Base-by-base conservation (phyloP, 768 basidiomycete species). In the Galerina sulciceps region DNA sequence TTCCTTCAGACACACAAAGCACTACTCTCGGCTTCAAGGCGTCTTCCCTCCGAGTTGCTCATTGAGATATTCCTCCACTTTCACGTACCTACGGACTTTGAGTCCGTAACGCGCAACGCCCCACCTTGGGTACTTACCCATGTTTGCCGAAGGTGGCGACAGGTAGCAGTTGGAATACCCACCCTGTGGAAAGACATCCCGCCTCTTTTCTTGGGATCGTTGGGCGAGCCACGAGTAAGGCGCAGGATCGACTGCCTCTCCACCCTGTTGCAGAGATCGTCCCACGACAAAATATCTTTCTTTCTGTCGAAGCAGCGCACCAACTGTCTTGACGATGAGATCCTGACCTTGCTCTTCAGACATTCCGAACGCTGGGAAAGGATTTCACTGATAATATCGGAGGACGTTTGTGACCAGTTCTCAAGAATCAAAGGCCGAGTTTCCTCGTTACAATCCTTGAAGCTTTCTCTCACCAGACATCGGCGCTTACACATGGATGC, bases 311-410 rank as follows among this genome's bases (percentile, higher is more conserved):
- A 60, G 11, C 14, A 51, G 2, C 23, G 5, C 6, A 38, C 54
- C 20, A 35, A 42, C 15, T 46, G 40, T 15, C 13, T 40, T 3
- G 59, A 60, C 41, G 59, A 62, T 18, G 41, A 43, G 10, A 49
- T 62, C 6, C 47, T 65, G 34, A 14, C 42, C 13, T 34, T 65
- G 44, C 57, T 65, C 11, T 53, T 62, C 46, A 53, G 53, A 17
- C 58, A 63, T 43, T 65, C 61, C 14, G 57, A 65, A 36, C 55
- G 64, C 34, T 65, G 64, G 61, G 50, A 58, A 36, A 58, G 37
- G 3, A 20, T 65, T 23, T 62, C 58, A 10, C 48, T 65, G 13
- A 42, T 48, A 18, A 50, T 63, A n/a, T 60, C 61, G 15, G 61
- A 55, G 43, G 43, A 26, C 8, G 55, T 58, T n/a, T 61, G 60